Percentiles rank a stretch among this genome's conserved stretches.
Evolutionary conservation across 2,329 filamentous ascomycete species (phyloP).

Genomic region (Dryadomyces quercivorus): DNA sequence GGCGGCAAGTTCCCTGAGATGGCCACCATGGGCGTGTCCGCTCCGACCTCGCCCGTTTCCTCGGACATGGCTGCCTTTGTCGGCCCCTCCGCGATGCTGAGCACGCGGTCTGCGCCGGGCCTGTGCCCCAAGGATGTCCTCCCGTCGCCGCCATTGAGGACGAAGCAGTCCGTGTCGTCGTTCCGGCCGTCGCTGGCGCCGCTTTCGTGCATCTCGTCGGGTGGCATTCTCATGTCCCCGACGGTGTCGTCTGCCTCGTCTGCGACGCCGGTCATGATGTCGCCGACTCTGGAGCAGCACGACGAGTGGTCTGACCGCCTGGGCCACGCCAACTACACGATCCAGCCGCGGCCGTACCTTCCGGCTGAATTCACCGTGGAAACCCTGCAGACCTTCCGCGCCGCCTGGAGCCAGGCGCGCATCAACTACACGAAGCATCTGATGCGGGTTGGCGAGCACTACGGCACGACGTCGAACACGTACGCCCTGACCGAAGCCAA

Average conservation of each 20-base stretch:
- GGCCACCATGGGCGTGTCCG: not conserved
- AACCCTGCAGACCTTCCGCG: constrained; percentile 48
- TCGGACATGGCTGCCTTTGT: not conserved
- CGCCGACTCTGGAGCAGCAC: constrained; percentile 42
- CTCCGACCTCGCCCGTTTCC: not conserved
- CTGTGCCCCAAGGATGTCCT: constrained; percentile 8
- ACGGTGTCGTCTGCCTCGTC: constrained; percentile 21
- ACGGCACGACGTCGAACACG: constrained; percentile 78
- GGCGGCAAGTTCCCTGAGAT: not conserved
- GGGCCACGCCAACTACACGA: constrained; percentile 88
- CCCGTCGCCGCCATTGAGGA: constrained; percentile 63
- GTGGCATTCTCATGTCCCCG: not conserved
- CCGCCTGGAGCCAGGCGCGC: constrained; percentile 73
- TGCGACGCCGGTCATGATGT: not conserved
- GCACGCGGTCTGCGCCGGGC: not conserved
- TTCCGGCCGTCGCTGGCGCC: constrained; percentile 52
- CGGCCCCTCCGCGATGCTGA: constrained; percentile 8
- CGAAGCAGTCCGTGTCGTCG: constrained; percentile 65
- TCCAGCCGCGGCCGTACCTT: constrained; percentile 68
- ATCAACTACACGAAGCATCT: constrained; percentile 84
- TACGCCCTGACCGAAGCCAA: constrained; percentile 79
- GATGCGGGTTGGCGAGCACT: constrained; percentile 79
- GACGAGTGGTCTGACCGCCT: constrained; percentile 78
- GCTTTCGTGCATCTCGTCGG: constrained; percentile 39
- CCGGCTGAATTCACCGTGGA: constrained; percentile 50